These are phyloP conservation scores for Talaromyces sp. DNA, from an alignment of 2,329 filamentous ascomycete genomes.

Conservation along the genomic window DNA sequence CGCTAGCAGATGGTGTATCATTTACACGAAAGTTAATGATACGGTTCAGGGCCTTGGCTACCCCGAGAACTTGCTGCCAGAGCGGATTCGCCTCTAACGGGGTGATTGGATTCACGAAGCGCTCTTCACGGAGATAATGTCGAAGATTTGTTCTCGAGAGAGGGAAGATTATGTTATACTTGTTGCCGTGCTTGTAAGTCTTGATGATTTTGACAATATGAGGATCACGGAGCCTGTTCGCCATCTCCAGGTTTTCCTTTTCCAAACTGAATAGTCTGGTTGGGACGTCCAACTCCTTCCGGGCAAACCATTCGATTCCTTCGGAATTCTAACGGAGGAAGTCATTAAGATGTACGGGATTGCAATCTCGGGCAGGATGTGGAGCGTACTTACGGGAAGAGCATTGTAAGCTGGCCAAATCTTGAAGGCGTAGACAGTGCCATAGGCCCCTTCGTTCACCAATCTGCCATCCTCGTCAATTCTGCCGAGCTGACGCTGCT, in stretches of 20 bases:
- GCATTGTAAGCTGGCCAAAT: neutral
- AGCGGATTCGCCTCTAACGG: neutral
- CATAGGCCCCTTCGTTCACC: neutral
- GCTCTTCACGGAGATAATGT: neutral
- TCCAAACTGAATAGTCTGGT: neutral
- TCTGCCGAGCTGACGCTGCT: neutral
- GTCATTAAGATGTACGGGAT: neutral
- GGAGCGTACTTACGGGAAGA: neutral
- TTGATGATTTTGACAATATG: neutral
- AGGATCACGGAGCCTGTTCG: neutral
- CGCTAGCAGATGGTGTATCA: neutral
- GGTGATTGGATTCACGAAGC: neutral
- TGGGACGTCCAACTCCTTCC: neutral
- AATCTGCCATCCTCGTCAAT: neutral
- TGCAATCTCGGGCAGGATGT: neutral
- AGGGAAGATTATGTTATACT: neutral
- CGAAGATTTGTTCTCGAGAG: neutral
- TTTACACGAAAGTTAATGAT: neutral
- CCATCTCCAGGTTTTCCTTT: neutral
- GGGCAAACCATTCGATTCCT: neutral
- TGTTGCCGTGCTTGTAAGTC: neutral
- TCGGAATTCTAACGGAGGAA: neutral
- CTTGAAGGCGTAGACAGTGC: neutral
- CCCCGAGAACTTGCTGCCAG: neutral
- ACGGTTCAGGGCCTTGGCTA: neutral